Conservation (phyloP, 2,329 filamentous ascomycete genomes). For the Fusarium nelsonii region DNA sequence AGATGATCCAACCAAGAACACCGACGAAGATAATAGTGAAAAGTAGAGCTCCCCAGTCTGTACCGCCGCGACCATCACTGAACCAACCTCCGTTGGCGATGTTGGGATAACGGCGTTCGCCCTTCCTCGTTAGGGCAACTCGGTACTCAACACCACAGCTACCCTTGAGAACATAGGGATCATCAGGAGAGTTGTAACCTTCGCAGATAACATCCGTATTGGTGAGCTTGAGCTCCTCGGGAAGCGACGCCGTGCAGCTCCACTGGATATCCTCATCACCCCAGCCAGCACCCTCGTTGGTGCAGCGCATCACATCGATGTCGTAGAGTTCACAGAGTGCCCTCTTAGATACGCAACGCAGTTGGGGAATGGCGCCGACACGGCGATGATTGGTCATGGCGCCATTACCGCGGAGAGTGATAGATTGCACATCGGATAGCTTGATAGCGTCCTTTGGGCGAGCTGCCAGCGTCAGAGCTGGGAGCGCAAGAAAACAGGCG, state of each 20-base stretch:
- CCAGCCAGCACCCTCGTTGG: constrained; percentile 86
- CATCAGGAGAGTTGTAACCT: constrained; percentile 81
- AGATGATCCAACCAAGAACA: constrained; percentile 72
- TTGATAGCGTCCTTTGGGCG: constrained; percentile 65
- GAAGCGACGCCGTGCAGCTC: constrained; percentile 79
- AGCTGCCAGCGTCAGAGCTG: constrained; percentile 45
- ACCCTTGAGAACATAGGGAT: constrained; percentile 89
- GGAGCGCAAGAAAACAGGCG: constrained; percentile 43
- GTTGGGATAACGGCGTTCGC: constrained; percentile 77
- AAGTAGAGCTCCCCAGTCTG: constrained; percentile 56
- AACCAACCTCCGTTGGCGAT: constrained; percentile 58
- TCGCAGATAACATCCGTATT: constrained; percentile 93
- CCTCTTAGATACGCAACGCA: constrained; percentile 78
- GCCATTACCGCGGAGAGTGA: constrained; percentile 78
- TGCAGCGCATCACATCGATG: constrained; percentile 88
- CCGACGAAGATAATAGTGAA: constrained; percentile 74
- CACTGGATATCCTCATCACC: constrained; percentile 86
- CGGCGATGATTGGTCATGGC: constrained; percentile 81
- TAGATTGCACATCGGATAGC: constrained; percentile 74
- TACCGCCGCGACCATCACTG: constrained; percentile 48
- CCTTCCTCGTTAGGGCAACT: constrained; percentile 80
- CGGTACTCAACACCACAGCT: constrained; percentile 94
- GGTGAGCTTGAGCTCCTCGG: constrained; percentile 76
- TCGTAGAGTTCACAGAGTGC: constrained; percentile 76
- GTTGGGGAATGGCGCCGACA: constrained; percentile 79